Percentiles rank a stretch among this genome's conserved stretches.
Evolutionary conservation across 139 green algal species (phyloP).

Genomic region (Coelastrella sp.): DNA sequence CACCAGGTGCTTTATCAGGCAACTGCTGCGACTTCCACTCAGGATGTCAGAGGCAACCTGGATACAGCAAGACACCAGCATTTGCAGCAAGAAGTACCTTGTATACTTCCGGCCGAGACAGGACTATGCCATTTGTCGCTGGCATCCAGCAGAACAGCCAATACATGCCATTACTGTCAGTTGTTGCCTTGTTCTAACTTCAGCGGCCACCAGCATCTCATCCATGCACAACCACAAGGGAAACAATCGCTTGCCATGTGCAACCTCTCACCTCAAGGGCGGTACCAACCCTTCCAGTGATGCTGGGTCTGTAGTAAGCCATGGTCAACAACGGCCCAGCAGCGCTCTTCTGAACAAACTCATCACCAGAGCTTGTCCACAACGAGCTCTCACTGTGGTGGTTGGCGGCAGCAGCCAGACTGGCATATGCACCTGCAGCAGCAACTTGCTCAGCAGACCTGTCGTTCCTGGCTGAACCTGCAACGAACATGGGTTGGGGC

Average conservation of each 20-base stretch:
- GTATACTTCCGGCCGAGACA: too few species aligned
- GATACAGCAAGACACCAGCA: constrained; percentile 36
- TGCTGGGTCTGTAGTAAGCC: constrained; percentile 78
- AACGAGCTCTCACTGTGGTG: too few species aligned
- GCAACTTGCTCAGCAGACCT: too few species aligned
- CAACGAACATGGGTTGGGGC: constrained; percentile 26
- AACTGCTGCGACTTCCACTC: constrained; percentile 60
- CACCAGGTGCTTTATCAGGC: constrained; percentile 72
- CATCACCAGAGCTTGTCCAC: neutral
- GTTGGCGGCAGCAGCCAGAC: neutral
- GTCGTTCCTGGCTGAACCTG: too few species aligned
- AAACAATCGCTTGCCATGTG: too few species aligned
- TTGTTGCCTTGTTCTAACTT: too few species aligned
- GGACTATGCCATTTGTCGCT: too few species aligned
- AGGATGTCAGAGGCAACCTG: constrained; percentile 71
- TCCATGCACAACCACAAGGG: too few species aligned
- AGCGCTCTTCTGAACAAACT: constrained; percentile 34
- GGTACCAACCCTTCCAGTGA: constrained; percentile 28
- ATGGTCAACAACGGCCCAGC: constrained; percentile 69
- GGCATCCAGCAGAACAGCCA: too few species aligned
- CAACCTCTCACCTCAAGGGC: constrained; percentile 64
- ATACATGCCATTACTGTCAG: too few species aligned
- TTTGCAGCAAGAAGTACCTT: too few species aligned
- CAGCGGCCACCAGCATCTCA: too few species aligned
- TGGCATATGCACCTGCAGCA: constrained; percentile 18